Percentiles rank a stretch among this genome's conserved stretches.
These are phyloP conservation scores for Podochytrium sp. DNA, from an alignment of 192 early-diverging fungal genomes.

Conservation along the genomic window DNA sequence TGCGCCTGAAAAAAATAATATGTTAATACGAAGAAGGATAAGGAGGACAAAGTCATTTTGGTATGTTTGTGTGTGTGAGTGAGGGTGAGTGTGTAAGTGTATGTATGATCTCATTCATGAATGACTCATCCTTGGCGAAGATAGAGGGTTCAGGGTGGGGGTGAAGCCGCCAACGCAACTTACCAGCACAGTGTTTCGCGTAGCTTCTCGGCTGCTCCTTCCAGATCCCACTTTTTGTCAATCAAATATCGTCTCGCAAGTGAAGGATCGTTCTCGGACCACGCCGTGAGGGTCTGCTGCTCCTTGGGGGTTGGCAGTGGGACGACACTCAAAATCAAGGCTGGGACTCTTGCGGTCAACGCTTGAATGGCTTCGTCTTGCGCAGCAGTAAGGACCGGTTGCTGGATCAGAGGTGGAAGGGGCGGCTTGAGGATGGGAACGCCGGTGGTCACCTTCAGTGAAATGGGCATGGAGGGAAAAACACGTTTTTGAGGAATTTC, in stretches of 20 bases:
- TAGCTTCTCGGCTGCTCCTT: slow-evolving; percentile 1
- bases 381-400: background rate
- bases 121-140: too few relatives aligned
- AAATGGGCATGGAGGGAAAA: too few relatives aligned
- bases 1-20: slow-evolving; percentile 58
- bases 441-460: background rate
- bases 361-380: background rate
- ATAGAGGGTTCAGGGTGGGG: too few relatives aligned
- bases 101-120: too few relatives aligned
- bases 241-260: background rate
- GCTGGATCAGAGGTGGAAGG: background rate
- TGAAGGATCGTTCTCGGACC: slow-evolving; percentile 3
- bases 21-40: background rate
- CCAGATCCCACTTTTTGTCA: slow-evolving; percentile 4
- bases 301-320: background rate
- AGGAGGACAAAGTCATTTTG: background rate
- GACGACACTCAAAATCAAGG: background rate
- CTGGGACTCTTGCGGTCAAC: background rate
- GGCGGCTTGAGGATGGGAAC: background rate
- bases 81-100: too few relatives aligned
- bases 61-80: too few relatives aligned
- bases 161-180: too few relatives aligned
- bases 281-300: background rate
- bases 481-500: too few relatives aligned
- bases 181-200: slow-evolving; percentile 12